Conservation (phyloP, 78 protist species). For the Paratrimastix pyriformis region DNA sequence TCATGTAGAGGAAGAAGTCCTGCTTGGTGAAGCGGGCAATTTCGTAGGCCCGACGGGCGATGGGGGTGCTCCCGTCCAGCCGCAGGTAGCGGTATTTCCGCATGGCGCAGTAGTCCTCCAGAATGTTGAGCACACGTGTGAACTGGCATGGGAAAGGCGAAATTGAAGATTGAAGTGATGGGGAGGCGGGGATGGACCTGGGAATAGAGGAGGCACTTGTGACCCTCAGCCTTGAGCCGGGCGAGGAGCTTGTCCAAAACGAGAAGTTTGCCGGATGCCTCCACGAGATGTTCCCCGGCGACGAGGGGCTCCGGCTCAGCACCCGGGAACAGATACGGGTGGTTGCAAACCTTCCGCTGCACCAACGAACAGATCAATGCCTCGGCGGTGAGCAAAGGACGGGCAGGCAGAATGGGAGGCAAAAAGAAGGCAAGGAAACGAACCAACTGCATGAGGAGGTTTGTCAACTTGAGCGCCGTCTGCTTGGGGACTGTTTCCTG, state of each 20-base stretch:
- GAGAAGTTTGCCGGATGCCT: background rate
- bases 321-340: background rate
- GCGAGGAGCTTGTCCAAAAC: constrained; percentile 13
- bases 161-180: no score
- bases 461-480: no score
- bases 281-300: background rate
- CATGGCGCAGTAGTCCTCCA: constrained; percentile 54
- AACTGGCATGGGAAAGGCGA: no score
- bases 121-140: constrained; percentile 37
- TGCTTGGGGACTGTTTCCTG: no score
- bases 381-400: background rate
- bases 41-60: constrained; percentile 24
- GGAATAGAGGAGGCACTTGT: constrained; percentile 33
- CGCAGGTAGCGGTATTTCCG: constrained; percentile 46
- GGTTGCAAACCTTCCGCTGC: background rate
- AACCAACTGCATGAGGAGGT: no score
- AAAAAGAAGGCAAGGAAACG: no score
- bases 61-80: constrained; percentile 59
- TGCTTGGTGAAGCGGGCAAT: constrained; percentile 30
- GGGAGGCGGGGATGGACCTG: no score
- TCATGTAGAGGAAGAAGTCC: constrained; percentile 35
- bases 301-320: background rate
- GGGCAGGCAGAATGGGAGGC: background rate
- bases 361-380: background rate
- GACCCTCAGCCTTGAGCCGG: constrained; percentile 6